Conservation (phyloP, 2,329 filamentous ascomycete genomes). For the Exophiala dermatitidis region DNA sequence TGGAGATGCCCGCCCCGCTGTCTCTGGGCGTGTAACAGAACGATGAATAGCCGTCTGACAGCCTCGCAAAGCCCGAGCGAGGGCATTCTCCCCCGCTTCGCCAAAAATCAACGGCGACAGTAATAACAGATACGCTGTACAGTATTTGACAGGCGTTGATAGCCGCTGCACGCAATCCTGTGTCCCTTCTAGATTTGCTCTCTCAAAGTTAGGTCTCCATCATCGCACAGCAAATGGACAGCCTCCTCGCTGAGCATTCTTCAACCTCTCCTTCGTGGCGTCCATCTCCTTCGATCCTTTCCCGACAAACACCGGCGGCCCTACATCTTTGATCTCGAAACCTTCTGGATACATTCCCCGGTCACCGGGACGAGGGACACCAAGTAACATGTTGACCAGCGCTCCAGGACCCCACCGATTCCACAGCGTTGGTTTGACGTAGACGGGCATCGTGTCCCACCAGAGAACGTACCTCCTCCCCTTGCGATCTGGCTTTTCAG, state of each 20-base stretch:
- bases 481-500: constrained; percentile 45
- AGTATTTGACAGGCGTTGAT: too few species aligned
- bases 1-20: constrained; percentile 15
- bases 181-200: too few species aligned
- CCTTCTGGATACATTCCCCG: constrained; percentile 43
- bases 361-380: constrained; percentile 44
- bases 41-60: background rate
- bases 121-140: too few species aligned
- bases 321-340: constrained; percentile 50
- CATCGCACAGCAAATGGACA: constrained; percentile 42
- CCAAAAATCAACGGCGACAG: too few species aligned
- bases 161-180: too few species aligned
- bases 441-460: constrained; percentile 60
- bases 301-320: constrained; percentile 50
- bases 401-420: constrained; percentile 56
- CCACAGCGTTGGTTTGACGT: constrained; percentile 53
- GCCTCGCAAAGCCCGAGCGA: too few species aligned
- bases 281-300: constrained; percentile 48
- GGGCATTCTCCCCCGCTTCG: too few species aligned
- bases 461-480: constrained; percentile 46
- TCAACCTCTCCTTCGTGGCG: constrained; percentile 35
- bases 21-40: background rate
- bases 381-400: constrained; percentile 43
- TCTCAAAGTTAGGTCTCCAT: background rate
- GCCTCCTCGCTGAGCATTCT: constrained; percentile 34